These are phyloP conservation scores for Crassisporium funariophilum DNA, from an alignment of 768 basidiomycete genomes.

Conservation along the genomic window DNA sequence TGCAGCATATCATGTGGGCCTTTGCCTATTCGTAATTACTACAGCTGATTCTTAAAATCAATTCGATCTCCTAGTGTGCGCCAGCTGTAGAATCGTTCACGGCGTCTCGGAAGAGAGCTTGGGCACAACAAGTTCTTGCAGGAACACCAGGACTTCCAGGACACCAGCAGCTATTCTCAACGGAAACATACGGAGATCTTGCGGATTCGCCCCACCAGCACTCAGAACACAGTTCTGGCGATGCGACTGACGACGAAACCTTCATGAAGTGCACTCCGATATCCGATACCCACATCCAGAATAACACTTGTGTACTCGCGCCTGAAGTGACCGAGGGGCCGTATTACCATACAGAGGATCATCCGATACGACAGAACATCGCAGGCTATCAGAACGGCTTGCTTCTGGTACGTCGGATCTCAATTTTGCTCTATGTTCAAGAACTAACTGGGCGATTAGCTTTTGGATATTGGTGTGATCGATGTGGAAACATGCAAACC, in stretches of 20 bases:
- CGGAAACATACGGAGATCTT: conserved; percentile 37
- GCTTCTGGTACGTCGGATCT: conserved; percentile 39
- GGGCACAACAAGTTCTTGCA: conserved; percentile 41
- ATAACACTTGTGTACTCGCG: conserved; percentile 55
- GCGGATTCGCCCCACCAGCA: conserved; percentile 19
- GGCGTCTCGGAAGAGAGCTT: conserved; percentile 48
- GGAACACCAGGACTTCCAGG: conserved; percentile 20
- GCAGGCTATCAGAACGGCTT: conserved; percentile 55
- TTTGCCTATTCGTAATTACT: not conserved
- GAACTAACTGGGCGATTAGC: conserved; percentile 23
- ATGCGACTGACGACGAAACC: conserved; percentile 29
- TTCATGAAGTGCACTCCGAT: conserved; percentile 48
- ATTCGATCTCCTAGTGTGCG: conserved; percentile 45
- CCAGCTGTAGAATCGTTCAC: conserved; percentile 55
- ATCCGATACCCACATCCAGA: conserved; percentile 50
- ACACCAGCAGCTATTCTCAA: conserved; percentile 42
- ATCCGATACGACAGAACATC: conserved; percentile 55
- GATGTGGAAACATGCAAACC: conserved; percentile 60
- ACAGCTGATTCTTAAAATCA: not conserved
- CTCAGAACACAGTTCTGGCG: conserved; percentile 13
- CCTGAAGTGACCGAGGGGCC: conserved; percentile 58
- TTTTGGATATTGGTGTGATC: conserved; percentile 59
- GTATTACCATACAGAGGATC: conserved; percentile 52
- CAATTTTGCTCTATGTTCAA: not conserved
- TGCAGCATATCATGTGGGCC: conserved; percentile 52